Base-by-base conservation (phyloP, 345 rosid genomes). In the Populus alba region DNA sequence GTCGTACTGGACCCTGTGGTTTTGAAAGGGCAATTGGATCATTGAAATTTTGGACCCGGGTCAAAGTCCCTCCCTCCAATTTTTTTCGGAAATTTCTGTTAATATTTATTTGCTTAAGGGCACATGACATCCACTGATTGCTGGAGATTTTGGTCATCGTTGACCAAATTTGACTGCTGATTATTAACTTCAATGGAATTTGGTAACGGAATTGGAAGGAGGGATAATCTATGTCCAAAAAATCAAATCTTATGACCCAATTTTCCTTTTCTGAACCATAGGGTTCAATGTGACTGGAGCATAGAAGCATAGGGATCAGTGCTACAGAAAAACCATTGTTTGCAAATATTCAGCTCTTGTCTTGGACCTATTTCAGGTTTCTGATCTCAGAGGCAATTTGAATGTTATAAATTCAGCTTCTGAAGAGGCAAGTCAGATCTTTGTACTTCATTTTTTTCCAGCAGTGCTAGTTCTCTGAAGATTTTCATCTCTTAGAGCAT, bases 371-470 rank as follows among this genome's bases (percentile, higher is more conserved):
- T 83, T 87, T 76, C 91, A 93, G 97, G 91, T 89, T 85, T 86
- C 88, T 84, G 98, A 93, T 75, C 97, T 91, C 69, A 86, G 90
- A 85, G 85, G 76, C 27, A 87, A 86, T 78, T 83, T 93, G 83
- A 88, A 88, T 81, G 73, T 80, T 47, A 81, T 93, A 76, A 88
- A 90, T 84, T 85, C 90, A 62, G 89, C 91, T 72, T 87, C 94
- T 41, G 90, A 87, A 70, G 96, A 91, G 96, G 96, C 83, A 87
- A 89, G 92, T 87, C 62, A 22, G 55, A 77, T 70, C 70, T 74
- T 78, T n/a, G 75, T 49, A 70, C 68, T 49, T 62, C 57, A 63
- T 51, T 72, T 79, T 74, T 70, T 78, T 74, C 43, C 55, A 66
- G 20, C 65, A 78, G 16, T 49, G 77, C 79, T 70, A 51, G 51